These are phyloP conservation scores for Yarrowia bubula DNA, from an alignment of 805 yeast genomes.

Conservation along the genomic window DNA sequence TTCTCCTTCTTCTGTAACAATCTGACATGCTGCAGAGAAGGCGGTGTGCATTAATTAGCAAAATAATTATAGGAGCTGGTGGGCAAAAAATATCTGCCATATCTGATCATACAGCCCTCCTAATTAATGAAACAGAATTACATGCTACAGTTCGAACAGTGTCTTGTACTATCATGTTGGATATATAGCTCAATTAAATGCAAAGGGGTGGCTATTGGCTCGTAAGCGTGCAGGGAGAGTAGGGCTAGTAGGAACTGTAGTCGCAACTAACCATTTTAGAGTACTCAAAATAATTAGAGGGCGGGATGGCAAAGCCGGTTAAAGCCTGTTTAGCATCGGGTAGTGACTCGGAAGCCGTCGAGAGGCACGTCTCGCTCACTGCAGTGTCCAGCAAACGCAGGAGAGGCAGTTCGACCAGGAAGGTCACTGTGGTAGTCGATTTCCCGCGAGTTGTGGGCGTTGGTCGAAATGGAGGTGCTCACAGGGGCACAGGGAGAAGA, in stretches of 20 bases:
- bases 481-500: slow-evolving; percentile 11
- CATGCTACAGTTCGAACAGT: not conserved
- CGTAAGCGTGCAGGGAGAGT: not conserved
- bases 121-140: not conserved
- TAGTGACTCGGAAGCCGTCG: slow-evolving; percentile 17
- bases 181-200: slow-evolving; percentile 9
- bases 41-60: not conserved
- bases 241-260: not conserved
- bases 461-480: slow-evolving; percentile 20
- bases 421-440: slow-evolving; percentile 22
- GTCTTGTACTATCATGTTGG: not conserved
- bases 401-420: slow-evolving; percentile 1
- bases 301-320: not conserved
- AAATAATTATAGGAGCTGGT: no score
- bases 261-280: not conserved
- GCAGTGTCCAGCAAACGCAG: slow-evolving; percentile 10
- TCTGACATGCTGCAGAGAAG: slow-evolving; percentile 3
- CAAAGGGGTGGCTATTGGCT: slow-evolving; percentile 20
- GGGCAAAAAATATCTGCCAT: no score
- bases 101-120: no score
- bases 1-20: no score
- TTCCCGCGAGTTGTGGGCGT: slow-evolving; percentile 16
- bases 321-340: not conserved
- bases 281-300: not conserved
- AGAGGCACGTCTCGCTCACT: slow-evolving; percentile 17